Percentiles rank a stretch among this genome's conserved stretches.
Evolutionary conservation across 2,329 filamentous ascomycete genomes (phyloP).

Genomic region (Ophiostoma triangulosporum): DNA sequence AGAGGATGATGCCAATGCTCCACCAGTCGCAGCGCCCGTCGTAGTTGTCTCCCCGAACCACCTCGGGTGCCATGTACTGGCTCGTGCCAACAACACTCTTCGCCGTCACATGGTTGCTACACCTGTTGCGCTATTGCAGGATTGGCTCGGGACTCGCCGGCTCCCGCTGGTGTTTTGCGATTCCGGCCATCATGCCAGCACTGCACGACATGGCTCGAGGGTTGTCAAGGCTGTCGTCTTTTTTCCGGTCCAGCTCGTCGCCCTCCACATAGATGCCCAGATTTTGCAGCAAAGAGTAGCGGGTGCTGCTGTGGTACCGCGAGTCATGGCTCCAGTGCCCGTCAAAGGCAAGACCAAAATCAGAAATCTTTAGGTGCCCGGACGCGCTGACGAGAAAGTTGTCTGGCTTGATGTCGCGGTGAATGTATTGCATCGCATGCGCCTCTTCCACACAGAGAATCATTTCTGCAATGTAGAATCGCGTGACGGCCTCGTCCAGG

Average conservation of each 20-base stretch:
- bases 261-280: slow-evolving; percentile 62
- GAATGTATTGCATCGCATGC: slow-evolving; percentile 78
- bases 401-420: slow-evolving; percentile 92
- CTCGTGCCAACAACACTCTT: slow-evolving; percentile 86
- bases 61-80: slow-evolving; percentile 96
- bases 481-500: slow-evolving; percentile 62
- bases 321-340: slow-evolving; percentile 91
- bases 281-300: slow-evolving; percentile 65
- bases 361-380: slow-evolving; percentile 87
- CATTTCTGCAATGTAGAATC: slow-evolving; percentile 92
- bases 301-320: slow-evolving; percentile 70
- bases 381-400: slow-evolving; percentile 86
- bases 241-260: slow-evolving; percentile 52
- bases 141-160: slow-evolving; percentile 33
- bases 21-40: slow-evolving; percentile 94
- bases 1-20: slow-evolving; percentile 90
- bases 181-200: slow-evolving; percentile 26
- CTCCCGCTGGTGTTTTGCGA: slow-evolving; percentile 25
- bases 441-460: slow-evolving; percentile 87
- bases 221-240: slow-evolving; percentile 1
- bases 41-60: slow-evolving; percentile 68
- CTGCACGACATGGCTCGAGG: slow-evolving; percentile 18
- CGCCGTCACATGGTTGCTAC: slow-evolving; percentile 58
- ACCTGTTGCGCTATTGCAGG: slow-evolving; percentile 56
- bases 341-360: slow-evolving; percentile 91